phyloP scores from a whole-genome alignment of 1,284 basidiomycete species.

The Pyrrhoderma noxium region DNA sequence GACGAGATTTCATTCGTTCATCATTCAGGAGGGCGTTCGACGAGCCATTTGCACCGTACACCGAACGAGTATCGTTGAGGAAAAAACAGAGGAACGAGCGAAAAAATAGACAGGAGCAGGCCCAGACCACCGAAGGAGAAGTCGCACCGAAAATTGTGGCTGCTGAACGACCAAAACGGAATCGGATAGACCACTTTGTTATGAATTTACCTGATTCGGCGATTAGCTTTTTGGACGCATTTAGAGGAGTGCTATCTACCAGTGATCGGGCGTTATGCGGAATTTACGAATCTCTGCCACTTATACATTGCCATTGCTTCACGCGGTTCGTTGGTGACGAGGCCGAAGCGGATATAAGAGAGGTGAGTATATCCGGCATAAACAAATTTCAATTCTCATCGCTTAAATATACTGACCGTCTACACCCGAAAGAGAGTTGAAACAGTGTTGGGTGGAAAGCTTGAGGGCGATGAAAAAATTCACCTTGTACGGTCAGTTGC shows the following conservation, averaged over 20 bases:
- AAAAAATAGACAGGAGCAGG: slow-evolving; percentile 13
- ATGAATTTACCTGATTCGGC: slow-evolving; percentile 97
- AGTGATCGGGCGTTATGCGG: slow-evolving; percentile 32
- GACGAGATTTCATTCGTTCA: slow-evolving; percentile 72
- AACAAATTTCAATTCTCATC: background rate
- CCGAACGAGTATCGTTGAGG: slow-evolving; percentile 34
- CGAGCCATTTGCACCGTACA: slow-evolving; percentile 55
- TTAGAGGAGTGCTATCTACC: slow-evolving; percentile 59
- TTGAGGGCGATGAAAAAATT: slow-evolving; percentile 50
- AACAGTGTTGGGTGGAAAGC: slow-evolving; percentile 49
- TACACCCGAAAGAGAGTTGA: slow-evolving; percentile 59
- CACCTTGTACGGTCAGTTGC: slow-evolving; percentile 90
- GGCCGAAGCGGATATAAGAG: slow-evolving; percentile 70
- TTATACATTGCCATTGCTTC: slow-evolving; percentile 97
- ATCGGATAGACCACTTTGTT: slow-evolving; percentile 78
- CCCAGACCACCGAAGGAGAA: slow-evolving; percentile 13
- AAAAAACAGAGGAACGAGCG: slow-evolving; percentile 37
- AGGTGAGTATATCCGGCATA: slow-evolving; percentile 43
- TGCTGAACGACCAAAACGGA: slow-evolving; percentile 28
- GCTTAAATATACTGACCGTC: background rate
- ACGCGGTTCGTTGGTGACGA: slow-evolving; percentile 77
- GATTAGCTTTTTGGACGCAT: slow-evolving; percentile 85
- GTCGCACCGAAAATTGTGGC: slow-evolving; percentile 17
- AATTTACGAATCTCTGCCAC: slow-evolving; percentile 65
- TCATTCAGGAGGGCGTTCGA: slow-evolving; percentile 48